phyloP scores from a whole-genome alignment of 192 early-diverging fungal species.

The Dissophora ornata region DNA sequence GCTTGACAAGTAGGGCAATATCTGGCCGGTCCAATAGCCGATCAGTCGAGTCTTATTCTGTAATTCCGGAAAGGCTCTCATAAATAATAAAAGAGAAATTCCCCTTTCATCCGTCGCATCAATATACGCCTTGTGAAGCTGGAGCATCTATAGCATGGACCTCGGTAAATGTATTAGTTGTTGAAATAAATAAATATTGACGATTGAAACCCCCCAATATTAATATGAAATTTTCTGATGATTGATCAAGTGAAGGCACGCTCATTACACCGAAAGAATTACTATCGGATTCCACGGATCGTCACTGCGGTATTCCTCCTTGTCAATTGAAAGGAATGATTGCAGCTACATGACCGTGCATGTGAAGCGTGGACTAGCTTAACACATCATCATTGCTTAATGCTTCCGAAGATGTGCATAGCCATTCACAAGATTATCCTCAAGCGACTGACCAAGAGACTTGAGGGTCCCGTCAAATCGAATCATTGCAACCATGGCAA shows the following conservation, averaged over 20 bases:
- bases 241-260: too few species aligned
- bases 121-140: neutral
- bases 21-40: conserved; percentile 4
- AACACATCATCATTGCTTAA: neutral
- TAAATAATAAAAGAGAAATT: conserved; percentile 1
- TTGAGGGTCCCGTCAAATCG: conserved; percentile 13
- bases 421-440: conserved; percentile 6
- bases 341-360: neutral
- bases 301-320: conserved; percentile 3
- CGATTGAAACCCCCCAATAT: too few species aligned
- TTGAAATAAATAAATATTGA: too few species aligned
- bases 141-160: neutral
- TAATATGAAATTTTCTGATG: too few species aligned
- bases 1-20: neutral
- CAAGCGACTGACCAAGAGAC: conserved; percentile 4
- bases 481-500: conserved; percentile 1
- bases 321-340: conserved; percentile 5
- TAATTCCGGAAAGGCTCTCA: conserved; percentile 1
- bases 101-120: neutral
- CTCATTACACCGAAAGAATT: neutral
- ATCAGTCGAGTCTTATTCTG: neutral
- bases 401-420: conserved; percentile 9
- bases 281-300: conserved; percentile 6
- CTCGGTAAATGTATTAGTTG: too few species aligned
- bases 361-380: neutral